Percentiles rank a stretch among this genome's conserved stretches.
Conservation (phyloP, 441 rosid genomes). For the Capsella rubella region DNA sequence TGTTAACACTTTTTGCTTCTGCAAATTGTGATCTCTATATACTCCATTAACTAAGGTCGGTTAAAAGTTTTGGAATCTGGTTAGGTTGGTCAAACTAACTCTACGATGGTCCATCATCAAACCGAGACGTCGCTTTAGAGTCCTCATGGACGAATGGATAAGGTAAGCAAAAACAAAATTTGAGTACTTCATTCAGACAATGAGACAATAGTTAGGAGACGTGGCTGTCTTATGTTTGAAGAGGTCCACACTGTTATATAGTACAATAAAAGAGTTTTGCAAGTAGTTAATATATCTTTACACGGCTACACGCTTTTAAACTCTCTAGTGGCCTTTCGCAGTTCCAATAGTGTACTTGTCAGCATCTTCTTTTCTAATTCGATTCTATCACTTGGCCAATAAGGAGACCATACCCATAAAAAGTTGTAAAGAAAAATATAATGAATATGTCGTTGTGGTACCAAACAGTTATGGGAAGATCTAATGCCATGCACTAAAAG, state of each 20-base stretch:
- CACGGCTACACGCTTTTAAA: slow-evolving; percentile 22
- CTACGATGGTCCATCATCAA: neutral
- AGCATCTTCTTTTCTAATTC: neutral
- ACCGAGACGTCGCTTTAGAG: neutral
- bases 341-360: neutral
- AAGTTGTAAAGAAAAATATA: neutral
- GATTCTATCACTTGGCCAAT: neutral
- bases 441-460: neutral
- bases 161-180: neutral
- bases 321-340: neutral
- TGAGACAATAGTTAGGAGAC: neutral
- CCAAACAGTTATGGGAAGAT: neutral
- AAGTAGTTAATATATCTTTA: neutral
- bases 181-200: neutral
- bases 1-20: neutral
- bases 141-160: slow-evolving; percentile 8
- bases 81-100: neutral
- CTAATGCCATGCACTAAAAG: slow-evolving; percentile 9
- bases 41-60: neutral
- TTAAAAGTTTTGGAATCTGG: neutral
- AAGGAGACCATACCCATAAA: neutral
- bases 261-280: neutral
- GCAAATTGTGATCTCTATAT: neutral
- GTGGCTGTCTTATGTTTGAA: neutral
- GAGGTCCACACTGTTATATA: neutral